Evolutionary conservation across 2,329 filamentous ascomycete species (phyloP), one percentile per base, ranked within the genome.

Genomic region (Diaporthe ampelina): DNA sequence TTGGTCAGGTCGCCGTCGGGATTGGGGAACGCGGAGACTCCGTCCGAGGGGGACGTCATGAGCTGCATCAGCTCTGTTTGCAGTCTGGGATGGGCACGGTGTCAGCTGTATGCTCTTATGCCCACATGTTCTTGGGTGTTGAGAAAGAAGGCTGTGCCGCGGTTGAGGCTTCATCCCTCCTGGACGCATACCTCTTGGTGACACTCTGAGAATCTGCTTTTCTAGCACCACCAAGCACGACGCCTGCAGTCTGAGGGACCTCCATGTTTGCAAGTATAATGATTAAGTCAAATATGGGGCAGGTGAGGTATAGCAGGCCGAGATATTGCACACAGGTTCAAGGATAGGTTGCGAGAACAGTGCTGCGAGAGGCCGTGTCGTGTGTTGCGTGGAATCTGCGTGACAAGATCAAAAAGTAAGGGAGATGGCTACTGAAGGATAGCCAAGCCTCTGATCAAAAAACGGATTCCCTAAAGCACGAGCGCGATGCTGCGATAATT

Each of bases 41-140:
- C 97, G 19, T 95, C 95, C 0, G 96, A 95, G 1, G 95, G 93
- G 56, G 95, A 95, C 79, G 95, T 95, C 97, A 99, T 98, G 79
- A 99, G 92, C 84, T 97, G 93, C 96, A 99, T 98, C 78, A 99
- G 90, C 85, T 99, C 97, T 65, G 95, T 97, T 85, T 99, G 97
- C 73, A 99, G 89, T 80, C 97, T 98, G 81, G 40, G 1, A n/a
- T n/a, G 29, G 26, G 37, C 57, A 45, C 29, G 6, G 13, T 37
- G 26, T 74, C 15, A 74, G 65, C 13, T 21, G 5, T 4, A 24
- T 57, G 50, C 37, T 48, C 26, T 19, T 37, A 17, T 70, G 48
- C 17, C 19, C 32, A 45, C 37, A 29, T 19, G 10, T 11, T 68
- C 61, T 32, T 19, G 13, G 21, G 3, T 32, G 74, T 37, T 56